phyloP scores from a whole-genome alignment of 169 alveolate genomes.

The Cryptosporidium bovis region DNA sequence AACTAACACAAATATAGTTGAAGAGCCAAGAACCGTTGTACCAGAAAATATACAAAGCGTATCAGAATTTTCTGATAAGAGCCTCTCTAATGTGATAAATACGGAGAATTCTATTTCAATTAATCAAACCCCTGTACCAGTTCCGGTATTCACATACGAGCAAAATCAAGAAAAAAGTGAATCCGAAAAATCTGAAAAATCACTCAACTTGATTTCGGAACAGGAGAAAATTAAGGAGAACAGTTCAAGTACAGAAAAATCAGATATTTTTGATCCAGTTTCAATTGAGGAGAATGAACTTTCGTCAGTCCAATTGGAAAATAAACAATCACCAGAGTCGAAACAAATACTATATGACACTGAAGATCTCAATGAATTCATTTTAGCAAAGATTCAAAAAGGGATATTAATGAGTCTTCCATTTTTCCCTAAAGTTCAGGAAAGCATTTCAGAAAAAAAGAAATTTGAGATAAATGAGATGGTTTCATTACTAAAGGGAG shows the following conservation, averaged over 20 bases:
- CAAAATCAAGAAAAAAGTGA: slow-evolving; percentile 1
- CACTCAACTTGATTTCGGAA: not conserved
- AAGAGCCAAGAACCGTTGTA: not conserved
- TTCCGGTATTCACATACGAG: not conserved
- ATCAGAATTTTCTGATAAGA: slow-evolving; percentile 1
- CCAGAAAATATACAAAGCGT: not conserved
- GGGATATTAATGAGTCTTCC: slow-evolving; percentile 7
- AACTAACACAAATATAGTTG: not conserved
- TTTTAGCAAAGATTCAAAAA: slow-evolving; percentile 22
- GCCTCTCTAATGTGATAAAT: not conserved
- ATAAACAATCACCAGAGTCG: not conserved
- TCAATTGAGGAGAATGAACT: slow-evolving; percentile 2
- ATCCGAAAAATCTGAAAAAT: not conserved
- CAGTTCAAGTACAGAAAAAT: too few relatives aligned
- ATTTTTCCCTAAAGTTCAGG: slow-evolving; percentile 12
- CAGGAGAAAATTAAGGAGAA: not conserved
- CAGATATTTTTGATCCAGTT: slow-evolving; percentile 19
- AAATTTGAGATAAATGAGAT: slow-evolving; percentile 40
- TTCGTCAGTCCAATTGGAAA: not conserved
- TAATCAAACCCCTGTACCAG: not conserved
- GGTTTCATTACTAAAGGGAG: slow-evolving; percentile 20
- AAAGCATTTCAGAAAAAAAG: slow-evolving; percentile 13
- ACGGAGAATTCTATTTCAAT: not conserved
- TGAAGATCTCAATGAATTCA: slow-evolving; percentile 50
- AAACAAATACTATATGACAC: not conserved